These are phyloP conservation scores for Blastocystis sp. DNA, from an alignment of 352 stramenopile species.

Conservation along the genomic window DNA sequence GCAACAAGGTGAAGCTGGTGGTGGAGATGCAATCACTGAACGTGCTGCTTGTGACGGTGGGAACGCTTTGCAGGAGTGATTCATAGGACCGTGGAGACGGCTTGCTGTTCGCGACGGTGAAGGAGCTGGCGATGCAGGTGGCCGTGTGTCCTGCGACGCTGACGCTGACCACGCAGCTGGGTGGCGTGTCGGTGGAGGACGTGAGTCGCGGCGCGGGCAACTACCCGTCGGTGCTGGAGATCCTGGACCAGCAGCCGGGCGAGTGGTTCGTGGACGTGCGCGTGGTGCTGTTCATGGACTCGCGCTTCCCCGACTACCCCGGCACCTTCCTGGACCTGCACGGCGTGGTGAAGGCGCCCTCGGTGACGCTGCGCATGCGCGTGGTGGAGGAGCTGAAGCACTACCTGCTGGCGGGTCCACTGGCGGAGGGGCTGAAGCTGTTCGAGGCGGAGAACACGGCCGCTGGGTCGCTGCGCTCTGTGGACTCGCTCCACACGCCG, in stretches of 20 bases:
- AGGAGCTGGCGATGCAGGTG: background rate
- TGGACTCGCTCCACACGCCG: background rate
- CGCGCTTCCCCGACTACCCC: slow-evolving; percentile 29
- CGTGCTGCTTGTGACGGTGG: slow-evolving; percentile 2
- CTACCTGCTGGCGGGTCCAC: slow-evolving; percentile 41
- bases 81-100: background rate
- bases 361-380: slow-evolving; percentile 31
- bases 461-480: too few species aligned
- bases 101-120: slow-evolving; percentile 20
- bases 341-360: background rate
- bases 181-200: background rate
- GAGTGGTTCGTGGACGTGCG: slow-evolving; percentile 2
- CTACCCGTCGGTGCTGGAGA: slow-evolving; percentile 28
- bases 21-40: background rate
- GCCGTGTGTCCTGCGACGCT: slow-evolving; percentile 11
- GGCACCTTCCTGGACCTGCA: background rate
- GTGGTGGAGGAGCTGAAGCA: slow-evolving; percentile 55
- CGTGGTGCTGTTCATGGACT: background rate
- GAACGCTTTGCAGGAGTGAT: too few species aligned
- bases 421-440: slow-evolving; percentile 26
- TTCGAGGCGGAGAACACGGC: background rate
- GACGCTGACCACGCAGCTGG: background rate
- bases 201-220: slow-evolving; percentile 19
- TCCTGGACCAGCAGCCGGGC: background rate
- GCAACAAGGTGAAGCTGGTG: slow-evolving; percentile 26